These are phyloP conservation scores for Cicer arietinum DNA, from an alignment of 306 rosid species.

Conservation along the genomic window DNA sequence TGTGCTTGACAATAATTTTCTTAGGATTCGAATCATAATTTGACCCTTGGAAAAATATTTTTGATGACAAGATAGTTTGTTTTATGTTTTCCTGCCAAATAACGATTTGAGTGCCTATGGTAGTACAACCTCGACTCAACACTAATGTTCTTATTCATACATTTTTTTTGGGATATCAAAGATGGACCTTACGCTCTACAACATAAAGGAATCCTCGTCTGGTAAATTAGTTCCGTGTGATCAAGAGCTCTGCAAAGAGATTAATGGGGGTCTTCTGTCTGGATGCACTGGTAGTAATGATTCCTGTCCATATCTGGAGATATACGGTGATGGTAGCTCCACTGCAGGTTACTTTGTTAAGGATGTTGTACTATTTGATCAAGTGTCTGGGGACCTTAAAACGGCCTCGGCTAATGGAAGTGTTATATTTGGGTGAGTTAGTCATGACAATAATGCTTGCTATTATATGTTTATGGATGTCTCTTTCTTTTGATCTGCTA, in stretches of 20 bases:
- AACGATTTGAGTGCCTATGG: conserved; percentile 1
- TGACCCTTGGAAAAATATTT: background rate
- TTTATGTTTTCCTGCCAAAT: conserved; percentile 8
- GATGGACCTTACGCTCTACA: conserved; percentile 83
- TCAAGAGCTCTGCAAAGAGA: conserved; percentile 77
- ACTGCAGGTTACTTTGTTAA: conserved; percentile 90
- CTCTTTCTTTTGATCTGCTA: conserved; percentile 22
- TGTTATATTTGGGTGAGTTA: conserved; percentile 83
- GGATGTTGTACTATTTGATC: conserved; percentile 75
- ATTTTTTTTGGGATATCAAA: conserved; percentile 42
- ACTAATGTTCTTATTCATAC: conserved; percentile 32
- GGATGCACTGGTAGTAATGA: conserved; percentile 66
- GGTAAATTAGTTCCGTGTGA: conserved; percentile 78
- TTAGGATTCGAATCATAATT: background rate
- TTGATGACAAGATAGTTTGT: background rate
- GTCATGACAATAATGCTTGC: conserved; percentile 15
- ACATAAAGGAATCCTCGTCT: conserved; percentile 70
- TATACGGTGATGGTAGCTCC: conserved; percentile 95
- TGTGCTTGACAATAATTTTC: background rate
- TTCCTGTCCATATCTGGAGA: conserved; percentile 90
- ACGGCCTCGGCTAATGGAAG: conserved; percentile 88
- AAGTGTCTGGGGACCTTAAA: conserved; percentile 87
- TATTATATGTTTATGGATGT: conserved; percentile 29
- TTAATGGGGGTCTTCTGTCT: conserved; percentile 73
- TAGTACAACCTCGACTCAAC: conserved; percentile 13